phyloP scores from a whole-genome alignment of 495 filamentous ascomycete species.

The Penicillium steckii region DNA sequence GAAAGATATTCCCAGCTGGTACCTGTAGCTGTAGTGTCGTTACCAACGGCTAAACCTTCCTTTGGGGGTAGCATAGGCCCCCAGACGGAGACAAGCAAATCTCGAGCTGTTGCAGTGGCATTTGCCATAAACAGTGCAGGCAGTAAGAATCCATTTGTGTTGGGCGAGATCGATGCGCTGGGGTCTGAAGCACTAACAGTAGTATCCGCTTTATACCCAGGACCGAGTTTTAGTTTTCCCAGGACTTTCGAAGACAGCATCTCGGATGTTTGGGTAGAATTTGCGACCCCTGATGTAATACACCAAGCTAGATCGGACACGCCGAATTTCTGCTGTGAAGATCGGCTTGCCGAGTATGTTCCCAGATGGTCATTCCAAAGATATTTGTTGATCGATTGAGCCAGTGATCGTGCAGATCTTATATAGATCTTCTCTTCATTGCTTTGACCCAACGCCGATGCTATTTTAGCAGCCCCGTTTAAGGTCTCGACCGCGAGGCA shows the following conservation, averaged over 20 bases:
- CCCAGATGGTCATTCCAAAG: constrained; percentile 4
- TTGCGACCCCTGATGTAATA: constrained; percentile 2
- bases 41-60: background rate
- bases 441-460: background rate
- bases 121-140: constrained; percentile 5
- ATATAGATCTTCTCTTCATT: background rate
- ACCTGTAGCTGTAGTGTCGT: constrained; percentile 17
- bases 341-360: background rate
- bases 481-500: background rate
- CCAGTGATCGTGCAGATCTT: background rate
- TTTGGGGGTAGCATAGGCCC: constrained; percentile 2
- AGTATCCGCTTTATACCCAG: constrained; percentile 2
- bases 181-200: background rate
- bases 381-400: background rate
- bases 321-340: background rate
- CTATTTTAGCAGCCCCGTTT: background rate
- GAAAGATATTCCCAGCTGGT: constrained; percentile 39
- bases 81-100: constrained; percentile 1
- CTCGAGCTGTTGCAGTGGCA: background rate
- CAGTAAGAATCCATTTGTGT: constrained; percentile 6
- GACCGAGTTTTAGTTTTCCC: background rate
- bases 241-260: background rate
- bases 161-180: constrained; percentile 1
- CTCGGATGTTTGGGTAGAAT: background rate
- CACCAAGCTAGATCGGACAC: background rate